Evolutionary conservation across 2,329 filamentous ascomycete species (phyloP).

Genomic region (Aspergillus pseudonomiae): DNA sequence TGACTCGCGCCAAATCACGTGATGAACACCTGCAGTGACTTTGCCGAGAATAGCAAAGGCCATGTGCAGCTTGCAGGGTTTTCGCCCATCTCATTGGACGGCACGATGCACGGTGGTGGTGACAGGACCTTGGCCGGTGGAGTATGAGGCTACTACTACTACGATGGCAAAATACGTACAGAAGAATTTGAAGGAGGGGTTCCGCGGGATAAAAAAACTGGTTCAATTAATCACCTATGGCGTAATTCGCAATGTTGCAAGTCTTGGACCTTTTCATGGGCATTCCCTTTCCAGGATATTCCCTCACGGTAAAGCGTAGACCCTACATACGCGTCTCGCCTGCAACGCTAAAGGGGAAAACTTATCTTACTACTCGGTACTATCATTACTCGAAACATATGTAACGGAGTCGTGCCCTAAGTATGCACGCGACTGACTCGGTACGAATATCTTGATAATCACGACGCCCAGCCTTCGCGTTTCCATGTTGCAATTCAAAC

Average conservation of each 20-base stretch:
- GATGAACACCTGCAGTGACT: conserved; percentile 10
- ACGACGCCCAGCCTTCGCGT: conserved; percentile 5
- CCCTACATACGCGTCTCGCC: not conserved
- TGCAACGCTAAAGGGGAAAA: not conserved
- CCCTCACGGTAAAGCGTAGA: not conserved
- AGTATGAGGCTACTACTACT: conserved; percentile 11
- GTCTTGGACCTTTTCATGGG: not conserved
- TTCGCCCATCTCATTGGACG: conserved; percentile 17
- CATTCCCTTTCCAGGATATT: conserved; percentile 2
- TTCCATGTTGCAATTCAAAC: not conserved
- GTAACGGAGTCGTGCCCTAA: not conserved
- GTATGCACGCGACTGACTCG: not conserved
- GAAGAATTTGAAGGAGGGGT: not conserved
- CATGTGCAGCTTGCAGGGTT: conserved; percentile 20
- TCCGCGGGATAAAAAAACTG: not conserved
- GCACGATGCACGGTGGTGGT: conserved; percentile 10
- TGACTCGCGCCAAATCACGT: conserved; percentile 26
- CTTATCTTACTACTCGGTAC: not conserved
- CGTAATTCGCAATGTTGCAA: not conserved
- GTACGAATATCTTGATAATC: not conserved
- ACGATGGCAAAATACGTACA: not conserved
- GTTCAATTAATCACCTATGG: not conserved
- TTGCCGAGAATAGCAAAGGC: conserved; percentile 14
- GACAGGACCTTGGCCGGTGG: conserved; percentile 8
- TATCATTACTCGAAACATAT: conserved; percentile 1